phyloP scores from a whole-genome alignment of 164 flowering plant genomes.

The grape (Vitis vinifera) region ASM3070453v1 NC_081822.1:10994501-10995000 shows the following conservation, averaged over 20 bases:
- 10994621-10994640: neutral
- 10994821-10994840: too few species aligned
- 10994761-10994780: slow-evolving; percentile 81
- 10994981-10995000: too few species aligned
- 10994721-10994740: slow-evolving; percentile 51
- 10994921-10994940: too few species aligned
- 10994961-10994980: too few species aligned
- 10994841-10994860: too few species aligned
- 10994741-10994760: slow-evolving; percentile 93
- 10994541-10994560: neutral
- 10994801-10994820: slow-evolving; percentile 2
- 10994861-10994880: too few species aligned
- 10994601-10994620: neutral
- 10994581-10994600: too few species aligned
- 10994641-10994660: neutral
- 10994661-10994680: slow-evolving; percentile 38
- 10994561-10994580: too few species aligned
- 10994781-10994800: slow-evolving; percentile 97
- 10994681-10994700: slow-evolving; percentile 72
- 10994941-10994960: too few species aligned
- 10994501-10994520: neutral
- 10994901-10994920: too few species aligned
- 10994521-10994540: neutral
- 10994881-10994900: too few species aligned
- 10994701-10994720: slow-evolving; percentile 69